Percentiles rank a stretch among this genome's conserved stretches.
Evolutionary conservation across 2,329 filamentous ascomycete species (phyloP).

Genomic region (Macrophomina tecta): DNA sequence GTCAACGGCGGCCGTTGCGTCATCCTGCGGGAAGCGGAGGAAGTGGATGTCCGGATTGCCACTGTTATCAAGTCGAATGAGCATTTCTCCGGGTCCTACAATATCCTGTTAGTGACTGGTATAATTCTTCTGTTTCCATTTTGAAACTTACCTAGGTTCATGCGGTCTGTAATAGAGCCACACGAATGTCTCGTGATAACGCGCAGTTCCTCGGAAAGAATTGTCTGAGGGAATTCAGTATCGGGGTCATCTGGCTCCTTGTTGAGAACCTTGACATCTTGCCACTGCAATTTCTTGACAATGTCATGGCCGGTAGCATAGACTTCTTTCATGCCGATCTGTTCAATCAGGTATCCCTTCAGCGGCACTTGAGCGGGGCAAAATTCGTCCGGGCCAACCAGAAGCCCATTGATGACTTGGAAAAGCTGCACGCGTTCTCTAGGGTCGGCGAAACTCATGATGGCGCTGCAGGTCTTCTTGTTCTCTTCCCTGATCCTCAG

Average conservation of each 20-base stretch:
- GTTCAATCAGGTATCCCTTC: slow-evolving; percentile 69
- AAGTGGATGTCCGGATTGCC: slow-evolving; percentile 45
- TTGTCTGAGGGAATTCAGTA: slow-evolving; percentile 66
- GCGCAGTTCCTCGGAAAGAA: slow-evolving; percentile 77
- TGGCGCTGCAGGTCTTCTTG: slow-evolving; percentile 64
- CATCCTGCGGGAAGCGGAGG: slow-evolving; percentile 72
- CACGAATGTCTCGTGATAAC: slow-evolving; percentile 77
- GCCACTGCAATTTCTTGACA: slow-evolving; percentile 62
- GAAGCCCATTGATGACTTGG: slow-evolving; percentile 73
- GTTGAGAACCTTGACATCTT: slow-evolving; percentile 74
- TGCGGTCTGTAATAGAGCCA: slow-evolving; percentile 79
- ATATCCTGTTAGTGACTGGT: slow-evolving; percentile 32
- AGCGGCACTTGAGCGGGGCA: slow-evolving; percentile 74
- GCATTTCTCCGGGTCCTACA: slow-evolving; percentile 52
- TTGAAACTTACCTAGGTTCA: slow-evolving; percentile 68
- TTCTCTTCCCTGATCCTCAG: slow-evolving; percentile 72
- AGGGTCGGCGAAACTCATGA: slow-evolving; percentile 77
- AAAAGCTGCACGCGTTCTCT: slow-evolving; percentile 74
- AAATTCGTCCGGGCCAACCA: slow-evolving; percentile 70
- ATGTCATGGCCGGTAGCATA: slow-evolving; percentile 47
- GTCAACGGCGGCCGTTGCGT: slow-evolving; percentile 76
- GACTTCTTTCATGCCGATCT: slow-evolving; percentile 57
- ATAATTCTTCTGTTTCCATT: neutral
- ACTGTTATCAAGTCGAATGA: slow-evolving; percentile 52
- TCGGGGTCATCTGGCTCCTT: slow-evolving; percentile 63